Evolutionary conservation across 2,329 filamentous ascomycete species (phyloP), one percentile per base, ranked within the genome.

Genomic region (Alternaria dauci): DNA sequence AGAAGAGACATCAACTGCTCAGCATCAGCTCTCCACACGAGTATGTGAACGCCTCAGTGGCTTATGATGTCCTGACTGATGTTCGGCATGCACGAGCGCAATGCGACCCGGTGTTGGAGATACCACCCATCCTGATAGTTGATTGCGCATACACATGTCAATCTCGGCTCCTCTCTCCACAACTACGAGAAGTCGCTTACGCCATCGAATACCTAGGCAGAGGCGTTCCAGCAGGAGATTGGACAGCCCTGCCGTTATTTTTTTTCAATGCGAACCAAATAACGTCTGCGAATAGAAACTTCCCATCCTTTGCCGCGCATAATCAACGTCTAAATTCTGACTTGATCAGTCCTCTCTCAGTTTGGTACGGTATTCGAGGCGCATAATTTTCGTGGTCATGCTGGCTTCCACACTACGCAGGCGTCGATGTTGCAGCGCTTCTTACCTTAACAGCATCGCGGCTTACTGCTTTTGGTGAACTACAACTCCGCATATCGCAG

Each of bases 381-480:
- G 32, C 20, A 18, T 50, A 25, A 20, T 23, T 26, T 47, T 52
- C 42, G 42, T 34, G 34, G 32, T n/a, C 46, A 41, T 44, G 16
- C 50, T 18, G 52, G 26, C 42, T 36, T 28, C 50, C 26, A 26
- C 34, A 9, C 42, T 20, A 44, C 16, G 34, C n/a, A 12, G n/a
- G 42, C 20, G n/a, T 30, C 9, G 32, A 23, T 43, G 9, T 57
- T 30, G 42, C 50, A 47, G 28, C 39, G 34, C 50, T 23, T 46
- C 11, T 34, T 28, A 46, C 34, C 20, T 54, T 41, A n/a, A 28
- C 30, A 39, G 41, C 52, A 44, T n/a, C 26, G 12, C 34, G 20
- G 39, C 18, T 47, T 58, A 41, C 57, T 30, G 23, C 52, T 51
- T 59, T 46, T 42, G 46, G 57, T 59, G 52, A 52, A 59, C 57